These are phyloP conservation scores for Claviceps sp. DNA, from an alignment of 2,329 filamentous ascomycete genomes.

Conservation along the genomic window DNA sequence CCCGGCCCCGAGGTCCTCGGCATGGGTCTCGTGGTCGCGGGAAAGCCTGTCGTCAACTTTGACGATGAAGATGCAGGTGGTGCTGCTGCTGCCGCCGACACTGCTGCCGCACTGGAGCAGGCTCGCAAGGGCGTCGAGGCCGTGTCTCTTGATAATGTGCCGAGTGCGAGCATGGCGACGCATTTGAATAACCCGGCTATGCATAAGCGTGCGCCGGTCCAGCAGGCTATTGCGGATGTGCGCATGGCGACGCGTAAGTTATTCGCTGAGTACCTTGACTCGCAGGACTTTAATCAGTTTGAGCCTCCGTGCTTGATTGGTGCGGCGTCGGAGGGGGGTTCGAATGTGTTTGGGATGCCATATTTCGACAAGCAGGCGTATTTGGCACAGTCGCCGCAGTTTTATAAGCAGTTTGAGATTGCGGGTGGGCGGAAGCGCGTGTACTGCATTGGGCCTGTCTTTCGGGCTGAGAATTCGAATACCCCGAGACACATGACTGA, in stretches of 20 bases:
- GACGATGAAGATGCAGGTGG: constrained; percentile 35
- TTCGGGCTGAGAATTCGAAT: constrained; percentile 77
- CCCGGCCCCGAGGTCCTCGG: constrained; percentile 44
- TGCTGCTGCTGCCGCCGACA: constrained; percentile 24
- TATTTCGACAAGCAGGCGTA: constrained; percentile 81
- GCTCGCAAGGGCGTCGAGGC: constrained; percentile 1
- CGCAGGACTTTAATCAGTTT: constrained; percentile 65
- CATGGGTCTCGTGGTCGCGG: constrained; percentile 42
- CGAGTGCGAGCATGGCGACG: constrained; percentile 69
- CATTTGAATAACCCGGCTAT: constrained; percentile 85
- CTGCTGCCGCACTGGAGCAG: constrained; percentile 13
- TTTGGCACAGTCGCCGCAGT: constrained; percentile 69
- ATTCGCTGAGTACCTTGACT: constrained; percentile 63
- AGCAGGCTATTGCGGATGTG: constrained; percentile 59
- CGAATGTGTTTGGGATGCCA: constrained; percentile 77
- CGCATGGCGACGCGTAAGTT: constrained; percentile 49
- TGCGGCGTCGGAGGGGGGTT: constrained; percentile 82
- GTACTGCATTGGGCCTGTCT: constrained; percentile 68
- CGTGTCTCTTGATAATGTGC: constrained; percentile 23
- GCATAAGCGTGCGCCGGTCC: constrained; percentile 82
- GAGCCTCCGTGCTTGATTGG: constrained; percentile 84
- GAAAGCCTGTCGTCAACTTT: constrained; percentile 42
- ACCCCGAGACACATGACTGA: constrained; percentile 77
- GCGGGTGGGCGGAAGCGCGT: constrained; percentile 66
- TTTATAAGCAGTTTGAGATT: constrained; percentile 82